Conservation (phyloP, 2,329 filamentous ascomycete genomes). For the Knufia fluminis region DNA sequence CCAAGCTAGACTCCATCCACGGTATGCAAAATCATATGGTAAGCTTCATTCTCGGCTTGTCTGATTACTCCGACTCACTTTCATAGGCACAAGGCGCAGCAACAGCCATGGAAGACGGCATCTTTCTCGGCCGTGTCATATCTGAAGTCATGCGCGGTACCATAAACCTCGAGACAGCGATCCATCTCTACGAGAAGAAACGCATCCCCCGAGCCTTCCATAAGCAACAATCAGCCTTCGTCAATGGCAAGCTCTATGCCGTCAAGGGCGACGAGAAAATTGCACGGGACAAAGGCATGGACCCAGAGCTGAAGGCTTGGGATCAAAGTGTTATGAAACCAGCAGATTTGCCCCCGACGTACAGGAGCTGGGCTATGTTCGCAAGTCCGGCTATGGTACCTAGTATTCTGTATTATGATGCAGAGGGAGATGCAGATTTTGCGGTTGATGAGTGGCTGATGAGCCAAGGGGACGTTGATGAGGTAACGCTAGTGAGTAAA, state of each 20-base stretch:
- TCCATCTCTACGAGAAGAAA: constrained; percentile 33
- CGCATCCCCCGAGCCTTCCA: constrained; percentile 35
- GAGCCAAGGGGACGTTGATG: constrained; percentile 13
- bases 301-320: constrained; percentile 11
- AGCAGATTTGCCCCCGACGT: constrained; percentile 13
- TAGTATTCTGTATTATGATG: constrained; percentile 18
- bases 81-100: constrained; percentile 33
- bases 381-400: constrained; percentile 13
- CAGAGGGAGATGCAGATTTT: constrained; percentile 19
- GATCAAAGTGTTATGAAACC: constrained; percentile 11
- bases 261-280: constrained; percentile 10
- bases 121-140: constrained; percentile 33
- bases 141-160: constrained; percentile 28
- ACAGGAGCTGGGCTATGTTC: constrained; percentile 16
- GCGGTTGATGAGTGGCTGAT: constrained; percentile 19
- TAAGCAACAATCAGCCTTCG: constrained; percentile 16
- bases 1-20: constrained; percentile 35
- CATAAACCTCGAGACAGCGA: constrained; percentile 28
- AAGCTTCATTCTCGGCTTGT: neutral
- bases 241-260: constrained; percentile 16
- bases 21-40: constrained; percentile 26
- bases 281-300: constrained; percentile 11
- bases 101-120: constrained; percentile 39
- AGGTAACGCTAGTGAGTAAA: constrained; percentile 13
- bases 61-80: neutral